phyloP scores from a whole-genome alignment of 164 flowering plant species.

The Saururus chinensis region DNA sequence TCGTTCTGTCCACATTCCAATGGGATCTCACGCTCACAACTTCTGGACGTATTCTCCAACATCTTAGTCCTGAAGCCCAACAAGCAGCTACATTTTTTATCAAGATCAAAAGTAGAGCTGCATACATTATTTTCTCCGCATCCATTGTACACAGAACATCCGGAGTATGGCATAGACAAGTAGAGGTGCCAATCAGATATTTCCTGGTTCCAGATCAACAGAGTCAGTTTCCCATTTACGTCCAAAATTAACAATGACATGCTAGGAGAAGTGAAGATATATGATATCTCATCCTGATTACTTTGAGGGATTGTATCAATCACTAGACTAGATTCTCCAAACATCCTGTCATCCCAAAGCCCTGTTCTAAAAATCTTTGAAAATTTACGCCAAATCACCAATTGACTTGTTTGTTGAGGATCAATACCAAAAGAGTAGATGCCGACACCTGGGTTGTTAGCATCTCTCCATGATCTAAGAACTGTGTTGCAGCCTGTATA shows the following conservation, averaged over 20 bases:
- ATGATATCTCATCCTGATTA: too few relatives aligned
- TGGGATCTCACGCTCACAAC: neutral
- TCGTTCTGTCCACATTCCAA: slow-evolving; percentile 3
- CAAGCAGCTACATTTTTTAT: slow-evolving; percentile 10
- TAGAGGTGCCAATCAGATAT: neutral
- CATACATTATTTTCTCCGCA: slow-evolving; percentile 7
- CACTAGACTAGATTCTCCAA: neutral
- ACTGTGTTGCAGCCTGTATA: slow-evolving; percentile 9
- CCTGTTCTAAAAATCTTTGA: neutral
- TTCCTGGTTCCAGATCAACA: neutral
- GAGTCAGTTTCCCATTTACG: neutral
- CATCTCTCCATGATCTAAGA: slow-evolving; percentile 26
- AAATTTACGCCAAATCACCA: neutral
- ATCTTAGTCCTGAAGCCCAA: slow-evolving; percentile 4
- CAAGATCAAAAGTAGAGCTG: neutral
- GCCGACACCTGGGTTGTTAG: slow-evolving; percentile 25
- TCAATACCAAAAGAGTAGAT: slow-evolving; percentile 9
- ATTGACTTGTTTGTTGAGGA: neutral
- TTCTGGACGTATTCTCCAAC: neutral
- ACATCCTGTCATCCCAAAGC: slow-evolving; percentile 3
- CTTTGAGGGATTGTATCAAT: neutral
- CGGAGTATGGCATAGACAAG: neutral
- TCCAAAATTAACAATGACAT: neutral
- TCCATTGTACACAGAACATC: neutral
- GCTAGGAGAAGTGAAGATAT: too few relatives aligned